These are phyloP conservation scores for Linderniella brevidens DNA, from an alignment of 257 asterid species.

Conservation along the genomic window DNA sequence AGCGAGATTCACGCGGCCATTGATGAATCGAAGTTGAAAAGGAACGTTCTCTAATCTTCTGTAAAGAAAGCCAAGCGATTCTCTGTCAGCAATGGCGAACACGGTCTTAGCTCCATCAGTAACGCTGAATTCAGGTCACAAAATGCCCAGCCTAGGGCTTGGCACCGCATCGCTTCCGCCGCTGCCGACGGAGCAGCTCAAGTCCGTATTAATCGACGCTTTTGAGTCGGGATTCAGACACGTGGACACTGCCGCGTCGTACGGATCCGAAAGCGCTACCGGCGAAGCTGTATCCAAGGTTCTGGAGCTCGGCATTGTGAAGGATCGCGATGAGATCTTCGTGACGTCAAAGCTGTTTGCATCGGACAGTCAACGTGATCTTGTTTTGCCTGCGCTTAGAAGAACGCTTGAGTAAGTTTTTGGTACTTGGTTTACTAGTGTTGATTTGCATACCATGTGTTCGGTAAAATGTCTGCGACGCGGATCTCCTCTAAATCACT, in stretches of 20 bases:
- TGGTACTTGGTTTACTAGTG: no score
- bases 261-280: slow-evolving; percentile 3
- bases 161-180: slow-evolving; percentile 19
- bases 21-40: no score
- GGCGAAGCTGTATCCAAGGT: slow-evolving; percentile 21
- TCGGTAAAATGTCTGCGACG: no score
- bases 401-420: slow-evolving; percentile 20
- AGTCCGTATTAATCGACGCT: no score
- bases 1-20: no score
- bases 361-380: slow-evolving; percentile 17
- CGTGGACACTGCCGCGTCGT: not conserved
- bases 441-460: no score
- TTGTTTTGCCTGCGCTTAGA: slow-evolving; percentile 31
- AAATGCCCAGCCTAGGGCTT: slow-evolving; percentile 22
- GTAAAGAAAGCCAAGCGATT: no score
- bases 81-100: no score
- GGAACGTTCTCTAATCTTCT: no score
- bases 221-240: no score
- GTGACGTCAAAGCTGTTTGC: slow-evolving; percentile 29
- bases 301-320: slow-evolving; percentile 16
- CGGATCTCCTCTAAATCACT: no score
- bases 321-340: slow-evolving; percentile 25
- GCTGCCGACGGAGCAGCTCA: not conserved
- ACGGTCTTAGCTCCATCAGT: no score
- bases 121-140: slow-evolving; percentile 13